Evolutionary conservation across 2,329 filamentous ascomycete genomes (phyloP).

Genomic region (Whalleya microplaca): DNA sequence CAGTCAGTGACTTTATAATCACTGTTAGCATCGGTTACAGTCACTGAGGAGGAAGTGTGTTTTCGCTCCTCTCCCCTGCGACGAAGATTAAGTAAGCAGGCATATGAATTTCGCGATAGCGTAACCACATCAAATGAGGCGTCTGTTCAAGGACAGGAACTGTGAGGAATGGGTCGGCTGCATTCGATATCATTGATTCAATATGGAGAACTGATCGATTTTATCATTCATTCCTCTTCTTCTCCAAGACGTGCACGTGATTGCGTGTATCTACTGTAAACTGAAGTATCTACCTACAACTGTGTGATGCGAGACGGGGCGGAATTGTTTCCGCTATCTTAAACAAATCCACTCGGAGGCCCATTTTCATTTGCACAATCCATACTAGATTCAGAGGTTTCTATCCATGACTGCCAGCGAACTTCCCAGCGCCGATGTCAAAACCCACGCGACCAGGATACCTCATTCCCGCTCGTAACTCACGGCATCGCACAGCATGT

Average conservation of each 20-base stretch:
- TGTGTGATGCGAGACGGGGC: conserved; percentile 14
- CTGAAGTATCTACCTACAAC: background rate
- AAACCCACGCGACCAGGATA: background rate
- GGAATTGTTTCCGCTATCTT: conserved; percentile 24
- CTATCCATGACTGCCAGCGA: conserved; percentile 20
- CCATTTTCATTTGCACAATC: background rate
- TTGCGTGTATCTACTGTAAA: conserved; percentile 3
- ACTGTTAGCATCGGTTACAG: background rate
- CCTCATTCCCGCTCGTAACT: conserved; percentile 53
- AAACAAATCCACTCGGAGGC: background rate
- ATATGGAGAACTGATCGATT: background rate
- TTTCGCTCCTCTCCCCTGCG: background rate
- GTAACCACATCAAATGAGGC: background rate
- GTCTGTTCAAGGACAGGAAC: background rate
- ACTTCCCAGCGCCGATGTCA: background rate
- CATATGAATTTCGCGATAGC: background rate
- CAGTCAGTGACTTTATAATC: background rate
- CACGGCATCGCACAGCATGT: conserved; percentile 59
- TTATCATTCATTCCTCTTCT: too few relatives aligned
- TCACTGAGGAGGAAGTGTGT: background rate
- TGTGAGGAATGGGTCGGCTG: background rate
- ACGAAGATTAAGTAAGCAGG: background rate
- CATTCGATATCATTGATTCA: background rate
- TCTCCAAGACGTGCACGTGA: conserved; percentile 19
- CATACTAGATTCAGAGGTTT: too few relatives aligned